Base-by-base conservation (phyloP, 306 rosid genomes). In the Lithocarpus polystachyus region DNA sequence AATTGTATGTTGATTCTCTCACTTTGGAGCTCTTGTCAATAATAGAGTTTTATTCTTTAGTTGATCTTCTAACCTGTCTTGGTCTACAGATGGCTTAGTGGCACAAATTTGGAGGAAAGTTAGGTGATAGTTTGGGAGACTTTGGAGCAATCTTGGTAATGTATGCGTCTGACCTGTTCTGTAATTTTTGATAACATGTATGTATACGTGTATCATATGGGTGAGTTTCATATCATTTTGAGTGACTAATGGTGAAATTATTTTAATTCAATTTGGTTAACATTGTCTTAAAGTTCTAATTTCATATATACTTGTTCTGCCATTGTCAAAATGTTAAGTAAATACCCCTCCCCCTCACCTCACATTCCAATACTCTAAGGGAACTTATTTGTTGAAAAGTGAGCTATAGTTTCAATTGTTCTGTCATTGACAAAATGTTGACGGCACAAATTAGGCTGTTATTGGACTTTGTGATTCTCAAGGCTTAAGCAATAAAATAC, bases 31-130 rank as follows among this genome's bases (percentile, higher is more conserved):
- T 43, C 29, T 61, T 55, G 53, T 52, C 31, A 48, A 48, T 40
- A 76, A 48, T 48, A 31, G 43, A 48, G 29, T 37, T 11, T 4
- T 8, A n/a, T 9, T 61, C 51, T 24, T 81, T 17, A 68, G 31
- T 52, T 55, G 24, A 55, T 84, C 68, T 54, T 24, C 77, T 81
- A 61, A 81, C 82, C 71, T 75, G 56, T 79, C 81, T 84, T 68
- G 68, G 71, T 82, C 86, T 77, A 81, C 92, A 94, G 98, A 84
- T 84, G 74, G 26, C 97, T 94, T 14, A 79, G 77, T 20, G 81
- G 86, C 43, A 59, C 78, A 84, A 88, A 94, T 79, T 89, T 92
- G 91, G 91, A 72, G 98, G 98, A 82, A 84, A 83, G 75, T 84
- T 94, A 57, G 94, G 94, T 73, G 83, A 82, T 78, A 89, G 83